Percentiles rank a stretch among this genome's conserved stretches.
These are phyloP conservation scores for Alternaria gaisen DNA, from an alignment of 2,329 filamentous ascomycete species.

Conservation along the genomic window DNA sequence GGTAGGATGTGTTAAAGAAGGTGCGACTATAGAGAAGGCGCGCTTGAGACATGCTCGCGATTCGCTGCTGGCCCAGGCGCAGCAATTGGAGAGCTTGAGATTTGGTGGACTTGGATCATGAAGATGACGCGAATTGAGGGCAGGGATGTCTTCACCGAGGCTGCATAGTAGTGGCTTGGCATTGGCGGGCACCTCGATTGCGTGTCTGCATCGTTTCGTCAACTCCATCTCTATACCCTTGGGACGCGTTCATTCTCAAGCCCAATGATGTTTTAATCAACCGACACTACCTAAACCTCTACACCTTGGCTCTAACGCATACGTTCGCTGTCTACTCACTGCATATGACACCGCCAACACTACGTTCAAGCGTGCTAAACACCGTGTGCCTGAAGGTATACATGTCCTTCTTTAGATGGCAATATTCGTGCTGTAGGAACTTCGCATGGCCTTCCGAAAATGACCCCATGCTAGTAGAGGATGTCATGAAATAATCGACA, in stretches of 20 bases:
- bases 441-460: too few species aligned
- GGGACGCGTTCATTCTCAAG: background rate
- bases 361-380: too few species aligned
- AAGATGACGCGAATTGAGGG: background rate
- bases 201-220: background rate
- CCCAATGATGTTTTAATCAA: background rate
- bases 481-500: too few species aligned
- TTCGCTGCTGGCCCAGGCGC: background rate
- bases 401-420: background rate
- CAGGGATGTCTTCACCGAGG: constrained; percentile 32
- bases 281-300: background rate
- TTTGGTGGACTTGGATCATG: constrained; percentile 2
- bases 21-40: constrained; percentile 23
- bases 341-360: background rate
- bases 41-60: constrained; percentile 32
- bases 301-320: background rate
- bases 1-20: constrained; percentile 10
- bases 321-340: too few species aligned
- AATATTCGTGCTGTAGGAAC: background rate
- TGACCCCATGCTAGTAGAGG: too few species aligned
- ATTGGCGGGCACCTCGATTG: background rate
- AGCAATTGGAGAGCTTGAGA: constrained; percentile 10
- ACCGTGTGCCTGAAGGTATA: background rate
- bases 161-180: constrained; percentile 36
- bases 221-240: background rate